Evolutionary conservation across 139 green algal genomes (phyloP), one percentile per base, ranked within the genome.

Genomic region (Edaphochlamys debaryana): DNA sequence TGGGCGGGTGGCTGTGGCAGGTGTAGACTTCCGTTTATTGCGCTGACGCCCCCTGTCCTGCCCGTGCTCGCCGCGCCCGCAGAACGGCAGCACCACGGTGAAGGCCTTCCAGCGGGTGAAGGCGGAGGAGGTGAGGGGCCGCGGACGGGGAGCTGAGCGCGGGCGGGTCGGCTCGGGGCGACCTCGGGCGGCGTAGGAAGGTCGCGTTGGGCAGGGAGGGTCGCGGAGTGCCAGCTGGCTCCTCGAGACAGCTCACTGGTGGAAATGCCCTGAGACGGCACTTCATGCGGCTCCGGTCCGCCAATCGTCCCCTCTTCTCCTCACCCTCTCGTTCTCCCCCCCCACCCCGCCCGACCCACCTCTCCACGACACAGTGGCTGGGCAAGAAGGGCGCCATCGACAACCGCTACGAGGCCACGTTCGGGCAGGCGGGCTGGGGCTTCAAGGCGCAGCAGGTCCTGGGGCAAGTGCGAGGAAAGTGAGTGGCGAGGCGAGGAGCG

Each of bases 361-460:
- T 68, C 34, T 54, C 56, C 6, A 37, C 58, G 45, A n/a, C n/a
- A n/a, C 69, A 82, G 85, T 98, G 95, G 95, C 84, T 98, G 48
- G 90, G 81, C 45, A 94, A 95, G 85, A 94, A 94, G 89, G 95
- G 93, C n/a, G 79, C 91, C 29, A 93, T 77, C 68, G 84, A 91
- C 82, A 93, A 93, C 87, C 85, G 63, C 25, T 96, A 96, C 69
- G 91, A 89, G 79, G 89, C 68, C 50, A 95, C 91, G 0, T 96
- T 95, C 79, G 93, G 93, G 2, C 69, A 95, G 69, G 75, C 54
- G 4, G 97, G 97, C 32, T 99, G 94, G 93, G 97, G 97, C n/a
- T 95, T 92, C 80, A 98, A 97, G 80, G 97, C 97, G 68, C 94
- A 99, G 79, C 88, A 98, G 84, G 80, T 98, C 1, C 90, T 99